A percentile compares a stretch with the other conserved stretches of the same genome.
Conservation (phyloP, 1,284 basidiomycete genomes). For the Heimioporus punctisporus region DNA sequence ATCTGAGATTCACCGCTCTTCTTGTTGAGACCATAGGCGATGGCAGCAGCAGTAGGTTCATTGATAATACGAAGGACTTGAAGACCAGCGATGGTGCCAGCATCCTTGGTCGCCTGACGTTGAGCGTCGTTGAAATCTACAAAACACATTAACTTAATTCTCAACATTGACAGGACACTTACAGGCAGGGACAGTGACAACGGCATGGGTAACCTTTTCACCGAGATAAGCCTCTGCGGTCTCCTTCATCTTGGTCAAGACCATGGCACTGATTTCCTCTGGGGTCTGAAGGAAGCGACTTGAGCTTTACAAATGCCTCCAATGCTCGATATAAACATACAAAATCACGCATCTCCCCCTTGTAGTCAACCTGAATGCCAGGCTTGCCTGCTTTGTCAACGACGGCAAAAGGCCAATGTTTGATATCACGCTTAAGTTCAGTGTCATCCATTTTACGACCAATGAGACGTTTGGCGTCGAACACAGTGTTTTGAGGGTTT, state of each 20-base stretch:
- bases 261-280: constrained; percentile 95
- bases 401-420: constrained; percentile 90
- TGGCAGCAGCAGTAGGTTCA: constrained; percentile 98
- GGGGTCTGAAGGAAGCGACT: constrained; percentile 54
- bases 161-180: constrained; percentile 20
- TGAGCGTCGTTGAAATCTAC: constrained; percentile 98
- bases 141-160: constrained; percentile 10
- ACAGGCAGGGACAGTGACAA: constrained; percentile 98
- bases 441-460: constrained; percentile 84
- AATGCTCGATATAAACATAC: constrained; percentile 44
- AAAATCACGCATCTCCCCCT: constrained; percentile 85
- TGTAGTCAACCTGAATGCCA: constrained; percentile 83
- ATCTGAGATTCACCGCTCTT: constrained; percentile 93
- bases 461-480: constrained; percentile 98
- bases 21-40: constrained; percentile 99
- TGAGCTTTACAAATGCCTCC: background rate
- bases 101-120: constrained; percentile 99
- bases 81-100: constrained; percentile 96
- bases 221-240: constrained; percentile 98
- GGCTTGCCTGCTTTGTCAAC: constrained; percentile 87
- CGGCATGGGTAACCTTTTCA: constrained; percentile 96
- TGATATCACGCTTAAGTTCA: constrained; percentile 82
- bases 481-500: constrained; percentile 95
- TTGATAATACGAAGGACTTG: constrained; percentile 98
- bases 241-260: constrained; percentile 99